Conservation (phyloP, 164 flowering plant species). For the Aristolochia fimbriata region DNA sequence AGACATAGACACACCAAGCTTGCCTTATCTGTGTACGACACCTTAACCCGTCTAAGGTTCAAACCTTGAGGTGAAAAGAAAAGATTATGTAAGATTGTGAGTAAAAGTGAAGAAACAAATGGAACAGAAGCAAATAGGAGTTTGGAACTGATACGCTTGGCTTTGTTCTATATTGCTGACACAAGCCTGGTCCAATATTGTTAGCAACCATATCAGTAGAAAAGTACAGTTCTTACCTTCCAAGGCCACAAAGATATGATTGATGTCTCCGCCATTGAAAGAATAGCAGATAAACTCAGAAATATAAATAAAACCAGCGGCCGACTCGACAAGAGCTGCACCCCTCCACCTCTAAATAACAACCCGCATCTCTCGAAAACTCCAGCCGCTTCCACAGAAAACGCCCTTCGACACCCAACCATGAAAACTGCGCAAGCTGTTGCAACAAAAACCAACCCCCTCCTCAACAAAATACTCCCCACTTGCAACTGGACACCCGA, state of each 20-base stretch:
- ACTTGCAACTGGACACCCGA: no score
- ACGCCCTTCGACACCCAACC: slow-evolving; percentile 37
- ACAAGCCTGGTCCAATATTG: no score
- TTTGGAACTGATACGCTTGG: no score
- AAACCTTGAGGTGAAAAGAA: no score
- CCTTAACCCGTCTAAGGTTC: no score
- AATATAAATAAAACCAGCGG: slow-evolving; percentile 68
- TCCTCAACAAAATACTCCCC: slow-evolving; percentile 20
- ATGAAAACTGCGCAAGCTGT: slow-evolving; percentile 50
- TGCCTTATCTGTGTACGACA: no score
- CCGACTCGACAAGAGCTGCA: slow-evolving; percentile 55
- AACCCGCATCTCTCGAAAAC: no score
- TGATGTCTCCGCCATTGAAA: slow-evolving; percentile 97
- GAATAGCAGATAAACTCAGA: slow-evolving; percentile 79
- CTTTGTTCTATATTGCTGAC: no score
- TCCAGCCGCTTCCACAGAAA: slow-evolving; percentile 33
- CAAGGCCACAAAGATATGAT: slow-evolving; percentile 97
- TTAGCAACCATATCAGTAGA: slow-evolving; percentile 3
- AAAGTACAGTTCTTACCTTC: slow-evolving; percentile 45
- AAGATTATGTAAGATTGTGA: no score
- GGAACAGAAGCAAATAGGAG: no score
- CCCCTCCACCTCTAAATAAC: slow-evolving; percentile 33
- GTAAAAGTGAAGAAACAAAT: no score
- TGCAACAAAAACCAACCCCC: slow-evolving; percentile 39
- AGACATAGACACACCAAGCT: no score